phyloP scores from a whole-genome alignment of 768 basidiomycete genomes.

The Imleria badia region DNA sequence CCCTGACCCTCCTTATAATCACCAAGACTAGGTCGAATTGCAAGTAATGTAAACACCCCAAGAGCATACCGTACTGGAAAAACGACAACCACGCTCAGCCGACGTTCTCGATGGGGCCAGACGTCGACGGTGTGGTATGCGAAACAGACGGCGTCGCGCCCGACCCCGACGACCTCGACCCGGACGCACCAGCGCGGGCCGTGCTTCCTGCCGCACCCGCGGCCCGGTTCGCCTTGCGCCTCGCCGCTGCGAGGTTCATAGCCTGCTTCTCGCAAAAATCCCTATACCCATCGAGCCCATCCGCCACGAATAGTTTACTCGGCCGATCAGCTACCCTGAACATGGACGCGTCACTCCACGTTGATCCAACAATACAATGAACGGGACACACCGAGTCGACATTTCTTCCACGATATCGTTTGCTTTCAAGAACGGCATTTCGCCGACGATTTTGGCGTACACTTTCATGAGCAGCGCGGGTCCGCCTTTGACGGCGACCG shows the following conservation, averaged over 20 bases:
- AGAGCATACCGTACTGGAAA: constrained; percentile 3
- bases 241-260: constrained; percentile 32
- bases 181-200: background rate
- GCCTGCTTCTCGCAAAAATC: constrained; percentile 52
- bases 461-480: constrained; percentile 36
- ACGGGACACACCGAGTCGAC: constrained; percentile 42
- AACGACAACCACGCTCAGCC: constrained; percentile 21
- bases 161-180: constrained; percentile 10
- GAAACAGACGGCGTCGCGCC: constrained; percentile 14
- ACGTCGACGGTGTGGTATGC: background rate
- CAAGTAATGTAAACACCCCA: constrained; percentile 15
- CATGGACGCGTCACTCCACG: background rate
- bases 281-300: constrained; percentile 49
- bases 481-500: constrained; percentile 40
- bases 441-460: constrained; percentile 44
- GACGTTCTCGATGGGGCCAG: constrained; percentile 30
- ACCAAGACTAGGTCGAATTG: background rate
- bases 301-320: constrained; percentile 50
- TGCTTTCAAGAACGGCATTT: constrained; percentile 58
- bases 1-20: constrained; percentile 6
- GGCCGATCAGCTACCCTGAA: constrained; percentile 53
- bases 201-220: background rate
- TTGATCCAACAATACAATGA: too few species aligned
- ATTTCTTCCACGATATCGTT: constrained; percentile 57
- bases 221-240: constrained; percentile 16